Percentiles rank a stretch among this genome's conserved stretches.
phyloP scores from a whole-genome alignment of 306 rosid species.

The Mimosa bimucronata region DNA sequence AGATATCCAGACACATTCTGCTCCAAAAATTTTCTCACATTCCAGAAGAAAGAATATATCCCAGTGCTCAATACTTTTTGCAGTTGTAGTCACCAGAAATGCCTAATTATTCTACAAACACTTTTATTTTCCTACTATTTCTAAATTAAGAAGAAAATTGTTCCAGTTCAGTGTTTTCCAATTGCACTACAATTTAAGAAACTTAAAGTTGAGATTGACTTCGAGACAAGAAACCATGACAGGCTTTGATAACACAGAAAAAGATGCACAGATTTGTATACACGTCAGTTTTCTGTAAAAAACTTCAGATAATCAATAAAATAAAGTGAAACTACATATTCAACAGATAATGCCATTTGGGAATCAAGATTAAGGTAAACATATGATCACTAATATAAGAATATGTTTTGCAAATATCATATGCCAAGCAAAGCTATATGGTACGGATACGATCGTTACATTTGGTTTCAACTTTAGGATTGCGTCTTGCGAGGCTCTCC shows the following conservation, averaged over 20 bases:
- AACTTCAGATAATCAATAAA: not conserved
- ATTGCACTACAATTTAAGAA: not conserved
- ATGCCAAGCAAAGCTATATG: constrained; percentile 8
- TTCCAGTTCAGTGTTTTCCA: not conserved
- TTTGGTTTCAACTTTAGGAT: constrained; percentile 55
- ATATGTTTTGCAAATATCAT: constrained; percentile 10
- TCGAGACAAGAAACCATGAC: not conserved
- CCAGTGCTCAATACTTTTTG: too few species aligned
- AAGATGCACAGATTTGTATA: not conserved
- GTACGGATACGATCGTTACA: constrained; percentile 48
- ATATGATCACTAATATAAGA: not conserved
- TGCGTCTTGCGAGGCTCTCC: constrained; percentile 51
- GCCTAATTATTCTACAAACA: not conserved
- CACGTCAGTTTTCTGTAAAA: not conserved
- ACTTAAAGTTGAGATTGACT: not conserved
- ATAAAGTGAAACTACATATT: not conserved
- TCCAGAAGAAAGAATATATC: too few species aligned
- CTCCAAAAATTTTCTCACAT: not conserved
- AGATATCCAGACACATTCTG: not conserved
- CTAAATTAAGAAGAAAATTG: not conserved
- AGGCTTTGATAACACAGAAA: not conserved
- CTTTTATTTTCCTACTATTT: not conserved
- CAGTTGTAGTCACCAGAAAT: not conserved
- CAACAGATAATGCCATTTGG: not conserved
- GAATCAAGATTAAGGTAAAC: not conserved